Conservation (phyloP, 176 grass and related monocot genomes). For the Chrysopogon serrulatus region DNA sequence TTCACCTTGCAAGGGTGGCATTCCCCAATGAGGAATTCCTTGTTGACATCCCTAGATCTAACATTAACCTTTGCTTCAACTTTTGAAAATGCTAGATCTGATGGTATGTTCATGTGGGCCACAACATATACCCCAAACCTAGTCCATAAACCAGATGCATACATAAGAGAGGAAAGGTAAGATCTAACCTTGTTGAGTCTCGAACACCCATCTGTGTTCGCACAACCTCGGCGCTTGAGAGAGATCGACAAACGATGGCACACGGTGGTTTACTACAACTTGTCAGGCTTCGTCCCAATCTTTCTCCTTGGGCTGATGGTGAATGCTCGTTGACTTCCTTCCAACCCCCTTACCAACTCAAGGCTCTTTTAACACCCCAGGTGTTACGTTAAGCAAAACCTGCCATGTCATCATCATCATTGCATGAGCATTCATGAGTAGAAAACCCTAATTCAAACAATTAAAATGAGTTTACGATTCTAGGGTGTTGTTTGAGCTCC, state of each 20-base stretch:
- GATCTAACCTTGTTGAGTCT: background rate
- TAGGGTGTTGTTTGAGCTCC: too few species aligned
- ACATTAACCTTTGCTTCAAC: background rate
- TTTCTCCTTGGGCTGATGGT: background rate
- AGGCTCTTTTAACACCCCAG: too few species aligned
- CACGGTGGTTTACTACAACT: background rate
- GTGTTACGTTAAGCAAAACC: too few species aligned
- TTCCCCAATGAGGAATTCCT: background rate
- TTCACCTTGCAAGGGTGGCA: too few species aligned
- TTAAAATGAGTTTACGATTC: too few species aligned
- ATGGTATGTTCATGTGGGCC: background rate
- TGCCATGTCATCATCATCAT: too few species aligned
- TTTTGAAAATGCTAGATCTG: background rate
- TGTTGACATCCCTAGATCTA: background rate
- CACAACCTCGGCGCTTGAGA: background rate
- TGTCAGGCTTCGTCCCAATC: background rate
- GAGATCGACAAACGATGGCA: background rate
- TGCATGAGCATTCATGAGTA: too few species aligned
- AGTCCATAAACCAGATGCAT: background rate
- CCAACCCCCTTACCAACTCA: too few species aligned
- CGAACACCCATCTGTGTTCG: accelerated
- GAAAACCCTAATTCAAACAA: too few species aligned
- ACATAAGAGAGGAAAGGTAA: background rate
- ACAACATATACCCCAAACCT: background rate
- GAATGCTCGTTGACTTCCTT: too few species aligned